Base-by-base conservation (phyloP, 768 basidiomycete species). In the Botryobasidium botryosum region DNA sequence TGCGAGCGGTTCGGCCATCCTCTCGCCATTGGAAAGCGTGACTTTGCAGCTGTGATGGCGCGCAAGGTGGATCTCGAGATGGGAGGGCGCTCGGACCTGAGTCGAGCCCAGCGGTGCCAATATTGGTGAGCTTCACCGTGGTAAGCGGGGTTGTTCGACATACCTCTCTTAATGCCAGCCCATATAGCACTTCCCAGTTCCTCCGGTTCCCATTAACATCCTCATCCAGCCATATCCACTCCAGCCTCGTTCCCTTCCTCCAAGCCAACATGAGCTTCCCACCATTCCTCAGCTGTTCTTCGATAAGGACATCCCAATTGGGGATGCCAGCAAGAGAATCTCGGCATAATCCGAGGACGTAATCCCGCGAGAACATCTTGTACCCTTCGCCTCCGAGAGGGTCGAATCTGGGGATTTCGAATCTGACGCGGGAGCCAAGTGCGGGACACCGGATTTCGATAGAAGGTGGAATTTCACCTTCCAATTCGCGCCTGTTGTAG, bases 211-310 rank as follows among this genome's bases (percentile, higher is more conserved):
- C 81, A 27, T 72, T 65, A 0, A 79, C 64, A 51, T 82, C 79
- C 21, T 69, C 64, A n/a, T 75, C 68, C 29, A 77, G 66, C 70
- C 79, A 79, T 23, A 90, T 65, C 91, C 91, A 96, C 55, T 96
- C 90, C 38, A 96, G 57, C 49, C 73, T 71, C 2, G 75, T 74
- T 18, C 68, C 74, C 24, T 68, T 56, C 31, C 81, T 69, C 91
- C 91, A 96, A 35, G 76, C 82, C 31, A 94, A 65, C 56, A 77
- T 71, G 29, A 91, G 61, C 6, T 62, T 60, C 42, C 69, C 70
- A 18, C 83, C 84, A 37, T 67, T 60, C 38, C 53, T 60, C 3
- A 76, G 52, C 28, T 73, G 66, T 21, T 64, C 62, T 50, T 75
- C 69, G 24, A 84, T 62, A 18, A 85, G 53, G 33, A 64, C 60